Conservation (phyloP, 805 yeast genomes). For the Blastobotrys robertii region DNA sequence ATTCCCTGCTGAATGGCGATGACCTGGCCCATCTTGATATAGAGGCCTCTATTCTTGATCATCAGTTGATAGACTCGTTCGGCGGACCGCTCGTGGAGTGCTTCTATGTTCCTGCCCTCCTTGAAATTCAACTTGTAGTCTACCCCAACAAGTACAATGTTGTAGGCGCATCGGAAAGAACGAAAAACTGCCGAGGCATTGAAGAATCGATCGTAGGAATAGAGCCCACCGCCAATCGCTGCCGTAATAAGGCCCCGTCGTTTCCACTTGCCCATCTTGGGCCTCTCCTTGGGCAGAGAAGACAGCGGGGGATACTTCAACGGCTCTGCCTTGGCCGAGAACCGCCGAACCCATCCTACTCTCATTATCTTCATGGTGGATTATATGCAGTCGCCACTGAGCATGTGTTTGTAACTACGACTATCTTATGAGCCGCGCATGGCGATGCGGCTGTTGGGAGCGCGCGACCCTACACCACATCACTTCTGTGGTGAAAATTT, state of each 20-base stretch:
- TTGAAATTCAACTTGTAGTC: slow-evolving; percentile 51
- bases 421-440: neutral
- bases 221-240: slow-evolving; percentile 18
- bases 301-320: slow-evolving; percentile 9
- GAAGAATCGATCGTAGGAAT: slow-evolving; percentile 29
- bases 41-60: slow-evolving; percentile 45
- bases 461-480: neutral
- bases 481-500: neutral
- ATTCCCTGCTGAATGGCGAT: slow-evolving; percentile 64
- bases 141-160: slow-evolving; percentile 41
- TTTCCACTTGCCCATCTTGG: slow-evolving; percentile 9
- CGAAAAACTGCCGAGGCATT: slow-evolving; percentile 45
- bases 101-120: slow-evolving; percentile 37
- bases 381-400: neutral
- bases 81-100: slow-evolving; percentile 52
- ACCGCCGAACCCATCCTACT: neutral
- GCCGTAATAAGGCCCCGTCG: slow-evolving; percentile 6
- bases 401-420: neutral
- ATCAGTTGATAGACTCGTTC: slow-evolving; percentile 38
- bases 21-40: slow-evolving; percentile 71
- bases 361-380: neutral
- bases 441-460: neutral
- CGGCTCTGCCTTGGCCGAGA: slow-evolving; percentile 4
- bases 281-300: slow-evolving; percentile 10
- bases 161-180: slow-evolving; percentile 41